Percentiles rank a stretch among this genome's conserved stretches.
These are phyloP conservation scores for Beauveria sp. DNA, from an alignment of 2,329 filamentous ascomycete species.

Conservation along the genomic window DNA sequence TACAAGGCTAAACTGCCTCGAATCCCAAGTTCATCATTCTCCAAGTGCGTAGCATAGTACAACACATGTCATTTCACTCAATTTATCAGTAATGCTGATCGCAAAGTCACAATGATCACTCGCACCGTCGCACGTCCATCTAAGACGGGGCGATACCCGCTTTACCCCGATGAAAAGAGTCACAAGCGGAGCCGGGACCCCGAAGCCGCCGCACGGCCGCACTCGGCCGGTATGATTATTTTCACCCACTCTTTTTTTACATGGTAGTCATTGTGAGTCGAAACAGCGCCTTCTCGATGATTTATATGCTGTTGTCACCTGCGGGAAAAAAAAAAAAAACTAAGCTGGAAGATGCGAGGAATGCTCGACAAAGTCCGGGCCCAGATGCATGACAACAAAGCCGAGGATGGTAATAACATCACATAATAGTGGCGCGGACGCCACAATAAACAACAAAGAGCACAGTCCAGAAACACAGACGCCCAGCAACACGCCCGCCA, in stretches of 20 bases:
- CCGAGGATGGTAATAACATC: background rate
- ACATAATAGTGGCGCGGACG: background rate
- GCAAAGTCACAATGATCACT: background rate
- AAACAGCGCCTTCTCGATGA: background rate
- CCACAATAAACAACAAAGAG: background rate
- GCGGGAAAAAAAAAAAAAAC: background rate
- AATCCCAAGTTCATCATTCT: no score
- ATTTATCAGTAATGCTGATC: background rate
- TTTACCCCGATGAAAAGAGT: background rate
- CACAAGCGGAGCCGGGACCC: background rate
- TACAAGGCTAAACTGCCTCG: no score
- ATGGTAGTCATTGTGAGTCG: background rate
- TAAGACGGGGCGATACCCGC: background rate
- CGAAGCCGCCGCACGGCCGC: background rate
- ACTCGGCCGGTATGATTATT: background rate
- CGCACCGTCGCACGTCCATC: background rate
- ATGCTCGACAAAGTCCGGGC: background rate
- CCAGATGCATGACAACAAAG: background rate
- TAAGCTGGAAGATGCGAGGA: background rate
- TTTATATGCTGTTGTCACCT: background rate
- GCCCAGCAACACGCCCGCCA: background rate
- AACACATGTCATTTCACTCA: no score
- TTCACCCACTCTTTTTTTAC: background rate
- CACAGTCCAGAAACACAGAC: background rate
- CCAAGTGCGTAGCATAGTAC: no score